phyloP scores from a whole-genome alignment of 257 asterid genomes.

The Solanum bulbocastanum region DNA sequence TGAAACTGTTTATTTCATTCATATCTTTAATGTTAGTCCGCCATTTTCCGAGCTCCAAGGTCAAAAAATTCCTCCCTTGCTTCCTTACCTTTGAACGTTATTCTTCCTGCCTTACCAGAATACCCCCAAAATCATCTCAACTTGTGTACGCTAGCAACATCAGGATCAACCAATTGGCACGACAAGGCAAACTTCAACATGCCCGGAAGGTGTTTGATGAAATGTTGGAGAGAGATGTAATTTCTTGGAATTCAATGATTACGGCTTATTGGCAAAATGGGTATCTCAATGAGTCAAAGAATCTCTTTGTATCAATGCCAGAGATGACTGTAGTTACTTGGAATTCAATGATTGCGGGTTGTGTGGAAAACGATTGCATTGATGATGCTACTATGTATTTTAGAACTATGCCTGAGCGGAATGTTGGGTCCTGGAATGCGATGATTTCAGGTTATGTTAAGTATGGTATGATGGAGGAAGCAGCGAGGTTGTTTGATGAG shows the following conservation, averaged over 20 bases:
- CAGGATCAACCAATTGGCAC: not conserved
- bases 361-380: constrained; percentile 5
- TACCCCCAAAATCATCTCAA: not conserved
- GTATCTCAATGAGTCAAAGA: not conserved
- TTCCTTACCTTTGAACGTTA: not conserved
- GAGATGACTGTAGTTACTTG: constrained; percentile 5
- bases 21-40: not conserved
- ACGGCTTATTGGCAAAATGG: constrained; percentile 13
- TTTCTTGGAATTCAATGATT: constrained; percentile 10
- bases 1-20: not conserved
- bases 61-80: not conserved
- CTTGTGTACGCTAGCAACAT: not conserved
- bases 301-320: constrained; percentile 1
- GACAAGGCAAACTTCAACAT: not conserved
- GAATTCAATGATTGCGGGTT: constrained; percentile 9
- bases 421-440: constrained; percentile 5
- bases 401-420: constrained; percentile 4
- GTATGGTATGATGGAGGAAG: constrained; percentile 3
- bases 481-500: constrained; percentile 1
- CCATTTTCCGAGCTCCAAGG: not conserved
- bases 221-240: not conserved
- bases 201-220: constrained; percentile 7
- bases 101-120: not conserved
- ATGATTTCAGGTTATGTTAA: constrained; percentile 7
- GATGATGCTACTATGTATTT: constrained; percentile 7